Evolutionary conservation across 129 eudicot genomes (phyloP).

Genomic region (Chrysanthemum seticuspe): DNA sequence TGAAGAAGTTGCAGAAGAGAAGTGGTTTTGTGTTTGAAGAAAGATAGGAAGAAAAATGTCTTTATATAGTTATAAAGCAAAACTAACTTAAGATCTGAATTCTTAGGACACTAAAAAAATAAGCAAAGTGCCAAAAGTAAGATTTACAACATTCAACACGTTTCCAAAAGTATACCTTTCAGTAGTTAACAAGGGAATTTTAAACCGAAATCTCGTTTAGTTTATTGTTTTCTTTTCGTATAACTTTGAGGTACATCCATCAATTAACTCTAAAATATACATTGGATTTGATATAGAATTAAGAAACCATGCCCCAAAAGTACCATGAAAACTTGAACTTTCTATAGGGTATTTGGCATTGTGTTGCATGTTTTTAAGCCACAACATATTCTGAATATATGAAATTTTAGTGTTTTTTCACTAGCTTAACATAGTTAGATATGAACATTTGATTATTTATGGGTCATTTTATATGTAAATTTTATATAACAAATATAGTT

Average conservation of each 20-base stretch:
- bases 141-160: constrained; percentile 47
- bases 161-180: constrained; percentile 44
- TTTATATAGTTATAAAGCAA: constrained; percentile 33
- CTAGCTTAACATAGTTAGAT: too few relatives aligned
- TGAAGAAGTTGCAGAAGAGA: constrained; percentile 30
- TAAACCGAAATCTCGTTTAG: constrained; percentile 5
- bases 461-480: background rate
- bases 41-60: constrained; percentile 20
- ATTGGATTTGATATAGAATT: too few relatives aligned
- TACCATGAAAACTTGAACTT: too few relatives aligned
- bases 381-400: too few relatives aligned
- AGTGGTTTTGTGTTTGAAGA: constrained; percentile 22
- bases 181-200: constrained; percentile 52
- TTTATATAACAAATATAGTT: too few relatives aligned
- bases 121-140: constrained; percentile 62
- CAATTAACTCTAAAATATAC: too few relatives aligned
- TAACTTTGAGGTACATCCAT: too few relatives aligned
- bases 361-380: too few relatives aligned
- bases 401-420: too few relatives aligned
- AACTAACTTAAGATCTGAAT: constrained; percentile 32
- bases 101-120: constrained; percentile 36
- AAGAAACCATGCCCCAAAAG: too few relatives aligned
- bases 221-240: background rate
- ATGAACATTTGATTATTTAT: too few relatives aligned
- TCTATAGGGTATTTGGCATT: too few relatives aligned